Evolutionary conservation across 768 basidiomycete genomes (phyloP), one percentile per base, ranked within the genome.

Genomic region (Fomitopsis serialis): DNA sequence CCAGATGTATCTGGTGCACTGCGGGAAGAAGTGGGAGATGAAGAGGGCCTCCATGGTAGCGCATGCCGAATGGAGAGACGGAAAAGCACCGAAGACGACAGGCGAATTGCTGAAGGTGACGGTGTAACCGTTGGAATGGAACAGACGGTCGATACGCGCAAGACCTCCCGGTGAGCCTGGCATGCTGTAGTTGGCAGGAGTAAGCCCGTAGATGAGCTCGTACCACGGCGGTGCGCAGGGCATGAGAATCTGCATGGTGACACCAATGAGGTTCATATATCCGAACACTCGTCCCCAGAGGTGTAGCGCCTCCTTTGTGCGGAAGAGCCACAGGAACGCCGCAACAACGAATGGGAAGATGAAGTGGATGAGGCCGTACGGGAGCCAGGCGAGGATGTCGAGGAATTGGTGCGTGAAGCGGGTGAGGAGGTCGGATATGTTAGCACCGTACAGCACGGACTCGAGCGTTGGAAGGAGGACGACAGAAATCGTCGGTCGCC

Each of bases 141-240:
- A 90, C 37, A 98, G 76, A 34, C 81, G 78, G 68, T 98, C 97
- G 55, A 99, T 98, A 45, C 96, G 86, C 24, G 86, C 83, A 12
- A 98, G 80, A 1, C 97, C 97, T 9, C 93, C 96, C 2, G 97
- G 84, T 0, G 94, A 98, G 21, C 97, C 97, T 44, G 82, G 83
- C 79, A 96, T 94, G 45, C 74, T 73, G 74, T 98, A 98, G 62
- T 92, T 82, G 29, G 97, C 97, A 0, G 97, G 97, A 0, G 92
- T 96, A 35, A 98, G 83, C 1, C 97, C 97, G 66, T 98, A 87
- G 59, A 97, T 92, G 61, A 98, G 80, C 65, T 98, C 96, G 70
- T 98, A 99, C 97, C 97, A 89, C 5, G 97, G 97, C 1, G 97
- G 87, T 1, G 96, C 85, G 63, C 94, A 97, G 0, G 96, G 97